Base-by-base conservation (phyloP, 495 filamentous ascomycete genomes). In the Penicillium subrubescens region DNA sequence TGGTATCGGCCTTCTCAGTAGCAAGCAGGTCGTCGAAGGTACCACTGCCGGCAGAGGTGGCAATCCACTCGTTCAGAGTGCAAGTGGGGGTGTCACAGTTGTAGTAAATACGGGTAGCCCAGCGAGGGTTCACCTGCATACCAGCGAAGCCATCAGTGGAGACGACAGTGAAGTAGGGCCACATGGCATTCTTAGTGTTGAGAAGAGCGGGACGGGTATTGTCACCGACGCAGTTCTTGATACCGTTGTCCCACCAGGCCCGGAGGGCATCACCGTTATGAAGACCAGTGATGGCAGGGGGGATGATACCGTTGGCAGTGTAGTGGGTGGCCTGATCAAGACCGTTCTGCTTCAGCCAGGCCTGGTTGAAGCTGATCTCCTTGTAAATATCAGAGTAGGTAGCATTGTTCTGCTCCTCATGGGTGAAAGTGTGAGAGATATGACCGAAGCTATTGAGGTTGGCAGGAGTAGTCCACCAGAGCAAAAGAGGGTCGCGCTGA, bases 391-490 rank as follows among this genome's bases (percentile, higher is more conserved):
- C 87, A 4, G 69, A 65, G 72, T 86, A 88, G 19, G 87, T 89
- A 23, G 86, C 84, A 61, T 88, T 88, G 69, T 88, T 81, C 62
- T 86, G 73, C 54, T 82, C 83, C 68, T 81, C 71, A 63, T 89
- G 87, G 10, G 84, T 87, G 76, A 87, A 89, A 12, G 87, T 89
- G 77, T 89, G 87, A 5, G 87, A 87, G 7, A 89, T 74, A 12
- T 82, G 78, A 6, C 76, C 82, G 67, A 86, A 88, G 21, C 75
- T 75, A 70, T 88, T 76, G 0, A 74, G 69, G 70, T 89, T 87
- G 21, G 60, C 53, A 12, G 72, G 15, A 37, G 61, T 83, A 50
- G 73, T 70, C 68, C 83, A 85, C 83, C 84, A 88, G 8, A 72
- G 65, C 56, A 82, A 68, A 6, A 89, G 76, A 21, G 69, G 61